These are phyloP conservation scores for Aspergillus sp. DNA, from an alignment of 2,329 filamentous ascomycete genomes.

Conservation along the genomic window DNA sequence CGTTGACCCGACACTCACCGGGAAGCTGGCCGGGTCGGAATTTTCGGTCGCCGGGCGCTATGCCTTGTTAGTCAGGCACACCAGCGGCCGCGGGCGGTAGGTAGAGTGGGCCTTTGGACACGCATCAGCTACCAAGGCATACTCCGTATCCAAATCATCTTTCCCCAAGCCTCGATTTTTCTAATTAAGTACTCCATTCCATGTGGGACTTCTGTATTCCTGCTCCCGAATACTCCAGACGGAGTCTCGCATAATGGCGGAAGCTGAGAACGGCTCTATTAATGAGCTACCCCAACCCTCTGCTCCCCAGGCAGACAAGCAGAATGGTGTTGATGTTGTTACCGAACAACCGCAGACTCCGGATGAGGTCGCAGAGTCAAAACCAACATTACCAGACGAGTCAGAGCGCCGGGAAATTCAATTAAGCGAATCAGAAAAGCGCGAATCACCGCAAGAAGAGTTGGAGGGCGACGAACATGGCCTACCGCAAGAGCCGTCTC, in stretches of 20 bases:
- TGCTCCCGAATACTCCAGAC: constrained; percentile 29
- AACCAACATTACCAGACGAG: constrained; percentile 30
- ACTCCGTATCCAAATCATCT: neutral
- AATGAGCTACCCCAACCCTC: constrained; percentile 31
- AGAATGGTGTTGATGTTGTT: constrained; percentile 28
- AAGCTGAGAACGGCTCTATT: constrained; percentile 37
- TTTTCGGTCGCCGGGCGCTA: constrained; percentile 26
- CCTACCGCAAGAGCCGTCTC: constrained; percentile 22
- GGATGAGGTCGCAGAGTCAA: constrained; percentile 29
- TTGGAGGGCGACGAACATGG: constrained; percentile 19
- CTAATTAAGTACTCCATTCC: constrained; percentile 19
- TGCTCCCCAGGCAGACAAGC: constrained; percentile 28
- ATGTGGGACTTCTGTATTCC: constrained; percentile 28
- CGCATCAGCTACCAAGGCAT: constrained; percentile 22
- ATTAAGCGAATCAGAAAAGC: constrained; percentile 18
- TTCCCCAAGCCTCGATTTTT: constrained; percentile 10
- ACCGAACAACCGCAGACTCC: constrained; percentile 26
- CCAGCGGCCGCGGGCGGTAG: neutral
- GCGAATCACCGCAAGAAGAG: constrained; percentile 4
- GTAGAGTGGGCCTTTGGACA: constrained; percentile 19
- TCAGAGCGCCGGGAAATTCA: constrained; percentile 31
- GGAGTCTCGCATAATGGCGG: constrained; percentile 44
- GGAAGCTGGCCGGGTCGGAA: constrained; percentile 24
- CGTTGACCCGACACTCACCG: neutral
- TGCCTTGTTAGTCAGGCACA: constrained; percentile 22